Evolutionary conservation across 192 early-diverging fungal species (phyloP), one percentile per base, ranked within the genome.

Genomic region (Podila minutissima): DNA sequence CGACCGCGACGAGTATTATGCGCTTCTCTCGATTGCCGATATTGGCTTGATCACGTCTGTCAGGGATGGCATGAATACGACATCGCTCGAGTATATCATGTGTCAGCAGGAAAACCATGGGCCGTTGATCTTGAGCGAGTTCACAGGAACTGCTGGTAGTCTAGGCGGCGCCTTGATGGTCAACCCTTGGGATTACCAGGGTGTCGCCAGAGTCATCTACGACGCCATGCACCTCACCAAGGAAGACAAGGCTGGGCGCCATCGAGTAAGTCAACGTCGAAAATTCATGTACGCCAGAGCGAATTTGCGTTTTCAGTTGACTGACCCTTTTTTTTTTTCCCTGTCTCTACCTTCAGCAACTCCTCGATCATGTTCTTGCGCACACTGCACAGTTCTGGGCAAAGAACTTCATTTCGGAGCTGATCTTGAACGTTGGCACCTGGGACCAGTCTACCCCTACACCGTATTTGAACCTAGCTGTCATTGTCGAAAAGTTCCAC

Each of bases 1-100:
- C 64, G 96, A 97, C 66, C 91, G 90, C 8, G 97, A 99, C 82
- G 97, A 99, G 77, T 99, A 97, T 85, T 97, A 93, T 82, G 96
- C 96, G 0, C 83, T 99, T 46, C 86, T 99, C 15, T 92, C 89
- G 67, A 90, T 97, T 17, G 98, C 98, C n/a, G 96, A 99, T 75
- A 87, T 96, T 26, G 96, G 92, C 1, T 82, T 99, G 59, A 97
- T 97, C 71, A 98, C 97, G 0, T 88, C 91, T 35, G 89, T 97
- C 20, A 92, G 96, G 32, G 98, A 99, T 74, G 98, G 97, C 22
- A 98, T 99, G 98, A 98, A 98, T 77, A 97, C 97, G 1, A 95
- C 94, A 17, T 94, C 92, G 57, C 93, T 97, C 67, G 96, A 98
- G 83, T 98, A 92, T 81, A 92, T 97, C 12, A 93, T 98, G 32